Evolutionary conservation across 345 rosid genomes (phyloP).

Genomic region (Linum lewisii): DNA sequence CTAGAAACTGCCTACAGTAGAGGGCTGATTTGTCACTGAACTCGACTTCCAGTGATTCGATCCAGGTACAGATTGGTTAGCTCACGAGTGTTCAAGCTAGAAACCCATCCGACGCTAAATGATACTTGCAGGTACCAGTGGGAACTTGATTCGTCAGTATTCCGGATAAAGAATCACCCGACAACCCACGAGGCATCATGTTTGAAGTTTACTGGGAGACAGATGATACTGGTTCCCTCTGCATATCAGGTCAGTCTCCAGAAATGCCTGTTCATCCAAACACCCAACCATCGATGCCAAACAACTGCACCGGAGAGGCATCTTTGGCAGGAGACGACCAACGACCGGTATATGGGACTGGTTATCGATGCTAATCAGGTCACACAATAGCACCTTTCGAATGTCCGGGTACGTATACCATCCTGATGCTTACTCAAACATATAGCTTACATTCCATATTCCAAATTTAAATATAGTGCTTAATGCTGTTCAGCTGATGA

Average conservation of each 20-base stretch:
- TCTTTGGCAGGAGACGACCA: conserved; percentile 27
- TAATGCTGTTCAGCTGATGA: not conserved
- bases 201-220: conserved; percentile 91
- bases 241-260: conserved; percentile 68
- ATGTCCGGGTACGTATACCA: too few relatives aligned
- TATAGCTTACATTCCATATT: too few relatives aligned
- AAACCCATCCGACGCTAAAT: too few relatives aligned
- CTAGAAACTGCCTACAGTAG: conserved; percentile 83
- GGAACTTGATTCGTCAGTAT: conserved; percentile 73
- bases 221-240: conserved; percentile 76
- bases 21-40: conserved; percentile 59
- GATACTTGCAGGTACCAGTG: conserved; percentile 26
- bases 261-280: conserved; percentile 57
- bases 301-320: conserved; percentile 16
- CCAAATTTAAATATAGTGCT: too few relatives aligned
- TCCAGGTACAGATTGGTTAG: conserved; percentile 33
- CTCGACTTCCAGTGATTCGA: conserved; percentile 47
- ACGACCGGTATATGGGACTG: conserved; percentile 46
- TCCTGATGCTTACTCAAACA: too few relatives aligned
- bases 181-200: conserved; percentile 65
- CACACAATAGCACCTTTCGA: conserved; percentile 1
- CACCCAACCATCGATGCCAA: conserved; percentile 21
- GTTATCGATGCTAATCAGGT: conserved; percentile 47
- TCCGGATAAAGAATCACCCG: conserved; percentile 52
- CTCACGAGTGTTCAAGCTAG: too few relatives aligned